Base-by-base conservation (phyloP, 352 stramenopile species). In the Pythium sp. region DNA sequence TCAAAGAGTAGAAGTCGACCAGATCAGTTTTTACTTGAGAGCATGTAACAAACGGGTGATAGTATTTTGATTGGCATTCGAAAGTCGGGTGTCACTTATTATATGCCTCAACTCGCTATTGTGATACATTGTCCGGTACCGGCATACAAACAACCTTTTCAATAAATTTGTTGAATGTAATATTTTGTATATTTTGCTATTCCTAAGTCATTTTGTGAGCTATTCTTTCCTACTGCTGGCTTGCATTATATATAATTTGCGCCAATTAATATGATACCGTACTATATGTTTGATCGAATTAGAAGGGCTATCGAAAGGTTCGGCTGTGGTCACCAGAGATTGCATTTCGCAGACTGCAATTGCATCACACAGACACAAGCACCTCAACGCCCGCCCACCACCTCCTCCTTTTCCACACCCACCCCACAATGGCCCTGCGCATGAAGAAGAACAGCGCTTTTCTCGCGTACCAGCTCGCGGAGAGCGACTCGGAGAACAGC, bases 391-490 rank as follows among this genome's bases (percentile, higher is more conserved):
- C 12, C 38, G 38, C 38, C 38, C 38, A 2, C 38, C 38, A 46
- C 38, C 38, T 5, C 38, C 38, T 12, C 15, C 7, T 20, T 51
- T 32, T 12, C n/a, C 57, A 34, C 57, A 51, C 11, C 3, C 20
- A 11, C 2, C n/a, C n/a, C 32, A 62, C 20, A 11, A 67, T 69
- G 56, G 64, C 64, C 6, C 64, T 64, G 55, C 64, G 56, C 56
- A 57, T 8, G 43, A 78, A 65, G 69, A 90, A 90, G 76, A 82
- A 81, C 60, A 93, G 84, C 71, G 86, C 84, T 46, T 93, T 93
- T 71, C 70, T 87, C 70, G 78, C 81, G 38, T 89, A 87, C 65
- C 72, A 81, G 68, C 66, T 86, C 62, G 77, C 65, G 4, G 70
- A 70, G 43, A 81, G 65, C 34, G 77, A 80, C 63, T 82, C 85